Conservation (phyloP, 2,329 filamentous ascomycete species). For the Colletotrichum sojae region DNA sequence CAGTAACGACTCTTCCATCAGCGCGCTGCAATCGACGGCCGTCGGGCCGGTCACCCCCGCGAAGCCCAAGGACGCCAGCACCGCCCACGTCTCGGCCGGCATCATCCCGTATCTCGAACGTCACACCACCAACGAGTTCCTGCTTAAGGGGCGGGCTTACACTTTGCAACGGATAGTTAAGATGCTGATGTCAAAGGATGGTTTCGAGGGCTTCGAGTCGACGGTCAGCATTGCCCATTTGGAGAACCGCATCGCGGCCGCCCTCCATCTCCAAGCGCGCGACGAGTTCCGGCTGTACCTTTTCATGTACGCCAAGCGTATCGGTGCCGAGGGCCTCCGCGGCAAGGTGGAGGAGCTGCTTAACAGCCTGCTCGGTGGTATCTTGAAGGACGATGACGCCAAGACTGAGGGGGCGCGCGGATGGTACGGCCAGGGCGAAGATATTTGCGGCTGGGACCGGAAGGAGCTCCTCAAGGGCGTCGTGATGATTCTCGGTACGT, state of each 20-base stretch:
- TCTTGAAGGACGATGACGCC: constrained; percentile 69
- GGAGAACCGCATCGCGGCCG: constrained; percentile 93
- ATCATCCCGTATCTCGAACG: constrained; percentile 95
- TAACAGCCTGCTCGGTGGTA: constrained; percentile 83
- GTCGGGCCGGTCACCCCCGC: constrained; percentile 69
- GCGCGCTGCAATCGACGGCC: constrained; percentile 81
- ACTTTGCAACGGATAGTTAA: constrained; percentile 94
- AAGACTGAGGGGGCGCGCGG: constrained; percentile 65
- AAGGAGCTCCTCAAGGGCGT: constrained; percentile 91
- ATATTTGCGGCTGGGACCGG: constrained; percentile 91
- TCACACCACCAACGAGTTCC: constrained; percentile 92
- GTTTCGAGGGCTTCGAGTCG: constrained; percentile 92
- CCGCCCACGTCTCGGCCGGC: constrained; percentile 82
- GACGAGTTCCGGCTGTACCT: constrained; percentile 96
- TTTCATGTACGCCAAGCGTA: constrained; percentile 97
- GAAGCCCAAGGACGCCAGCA: constrained; percentile 61
- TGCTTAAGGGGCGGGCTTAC: constrained; percentile 92
- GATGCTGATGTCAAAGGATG: constrained; percentile 86
- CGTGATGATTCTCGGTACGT: constrained; percentile 90
- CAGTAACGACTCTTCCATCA: constrained; percentile 90
- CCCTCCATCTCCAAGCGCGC: constrained; percentile 84
- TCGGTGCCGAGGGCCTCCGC: constrained; percentile 89
- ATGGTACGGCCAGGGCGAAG: constrained; percentile 77
- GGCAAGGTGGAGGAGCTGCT: constrained; percentile 94
- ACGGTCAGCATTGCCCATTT: constrained; percentile 93